phyloP scores from a whole-genome alignment of 176 grass and related monocot species.

The Triticum monococcum region DNA sequence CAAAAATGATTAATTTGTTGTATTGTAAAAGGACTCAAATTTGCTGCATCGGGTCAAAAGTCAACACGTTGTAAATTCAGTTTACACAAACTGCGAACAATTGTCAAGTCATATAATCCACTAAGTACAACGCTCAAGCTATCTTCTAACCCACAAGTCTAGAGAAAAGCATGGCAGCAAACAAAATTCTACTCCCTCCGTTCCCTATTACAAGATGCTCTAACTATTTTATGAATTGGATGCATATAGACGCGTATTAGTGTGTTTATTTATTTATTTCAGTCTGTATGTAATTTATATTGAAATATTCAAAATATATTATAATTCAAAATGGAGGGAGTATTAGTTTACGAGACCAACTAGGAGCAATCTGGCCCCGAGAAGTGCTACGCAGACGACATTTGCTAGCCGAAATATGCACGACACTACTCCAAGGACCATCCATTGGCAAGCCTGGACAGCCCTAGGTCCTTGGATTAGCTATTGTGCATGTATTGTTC shows the following conservation, averaged over 20 bases:
- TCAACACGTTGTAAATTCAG: constrained; percentile 8
- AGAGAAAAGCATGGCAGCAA: neutral
- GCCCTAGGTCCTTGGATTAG: too few species aligned
- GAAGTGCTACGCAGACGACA: too few species aligned
- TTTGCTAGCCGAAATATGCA: too few species aligned
- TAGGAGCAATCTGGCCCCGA: constrained; percentile 50
- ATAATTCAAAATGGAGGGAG: neutral
- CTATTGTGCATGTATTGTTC: too few species aligned
- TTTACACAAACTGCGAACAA: neutral
- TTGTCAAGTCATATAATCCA: neutral
- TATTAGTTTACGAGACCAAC: constrained; percentile 93
- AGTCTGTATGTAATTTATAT: neutral
- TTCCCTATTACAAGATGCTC: too few species aligned
- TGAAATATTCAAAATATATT: neutral
- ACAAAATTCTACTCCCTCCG: neutral
- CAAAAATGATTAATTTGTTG: too few species aligned
- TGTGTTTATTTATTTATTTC: too few species aligned
- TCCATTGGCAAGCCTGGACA: too few species aligned
- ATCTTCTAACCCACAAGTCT: neutral
- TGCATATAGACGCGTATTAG: too few species aligned
- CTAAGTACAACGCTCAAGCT: neutral
- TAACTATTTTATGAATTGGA: too few species aligned
- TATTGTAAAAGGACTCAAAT: constrained; percentile 8
- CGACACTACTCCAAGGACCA: too few species aligned
- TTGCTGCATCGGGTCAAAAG: constrained; percentile 58